Evolutionary conservation across 2,329 filamentous ascomycete species (phyloP).

Genomic region (Penicillium polonicum): DNA sequence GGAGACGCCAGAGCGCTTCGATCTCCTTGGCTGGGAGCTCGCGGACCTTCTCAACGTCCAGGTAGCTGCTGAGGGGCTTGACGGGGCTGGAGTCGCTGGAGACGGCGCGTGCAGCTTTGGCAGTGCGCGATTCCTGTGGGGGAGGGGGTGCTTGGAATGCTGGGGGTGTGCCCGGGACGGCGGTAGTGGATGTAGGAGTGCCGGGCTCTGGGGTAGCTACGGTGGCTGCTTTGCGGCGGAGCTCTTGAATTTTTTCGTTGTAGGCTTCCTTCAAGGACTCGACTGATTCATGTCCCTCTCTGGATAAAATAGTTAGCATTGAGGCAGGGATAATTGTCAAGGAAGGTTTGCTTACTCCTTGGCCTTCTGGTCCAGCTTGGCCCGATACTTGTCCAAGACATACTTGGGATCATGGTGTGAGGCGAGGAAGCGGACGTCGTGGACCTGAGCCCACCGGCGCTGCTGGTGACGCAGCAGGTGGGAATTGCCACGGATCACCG

Average conservation of each 20-base stretch:
- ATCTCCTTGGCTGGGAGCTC: conserved; percentile 77
- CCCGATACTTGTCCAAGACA: conserved; percentile 79
- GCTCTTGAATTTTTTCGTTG: conserved; percentile 72
- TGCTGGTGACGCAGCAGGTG: conserved; percentile 51
- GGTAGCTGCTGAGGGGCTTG: conserved; percentile 65
- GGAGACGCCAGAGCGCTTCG: conserved; percentile 83
- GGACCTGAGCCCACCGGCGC: conserved; percentile 84
- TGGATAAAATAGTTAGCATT: conserved; percentile 49
- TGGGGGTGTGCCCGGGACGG: conserved; percentile 38
- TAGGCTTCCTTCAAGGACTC: conserved; percentile 72
- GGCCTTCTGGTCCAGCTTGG: conserved; percentile 81
- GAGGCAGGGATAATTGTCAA: not conserved
- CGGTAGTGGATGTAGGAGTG: conserved; percentile 21
- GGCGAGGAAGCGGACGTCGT: conserved; percentile 85
- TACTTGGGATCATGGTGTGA: conserved; percentile 66
- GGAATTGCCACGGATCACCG: conserved; percentile 38
- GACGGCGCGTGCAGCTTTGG: conserved; percentile 43
- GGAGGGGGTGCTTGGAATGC: conserved; percentile 38
- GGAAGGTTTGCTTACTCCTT: conserved; percentile 51
- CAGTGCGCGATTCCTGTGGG: conserved; percentile 33
- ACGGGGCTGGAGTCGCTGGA: conserved; percentile 53
- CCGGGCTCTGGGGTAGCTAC: conserved; percentile 49
- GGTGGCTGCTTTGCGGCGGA: conserved; percentile 66
- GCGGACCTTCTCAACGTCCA: conserved; percentile 77
- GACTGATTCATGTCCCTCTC: conserved; percentile 63